phyloP scores from a whole-genome alignment of 352 stramenopile species.

The Pythium periplocum region DNA sequence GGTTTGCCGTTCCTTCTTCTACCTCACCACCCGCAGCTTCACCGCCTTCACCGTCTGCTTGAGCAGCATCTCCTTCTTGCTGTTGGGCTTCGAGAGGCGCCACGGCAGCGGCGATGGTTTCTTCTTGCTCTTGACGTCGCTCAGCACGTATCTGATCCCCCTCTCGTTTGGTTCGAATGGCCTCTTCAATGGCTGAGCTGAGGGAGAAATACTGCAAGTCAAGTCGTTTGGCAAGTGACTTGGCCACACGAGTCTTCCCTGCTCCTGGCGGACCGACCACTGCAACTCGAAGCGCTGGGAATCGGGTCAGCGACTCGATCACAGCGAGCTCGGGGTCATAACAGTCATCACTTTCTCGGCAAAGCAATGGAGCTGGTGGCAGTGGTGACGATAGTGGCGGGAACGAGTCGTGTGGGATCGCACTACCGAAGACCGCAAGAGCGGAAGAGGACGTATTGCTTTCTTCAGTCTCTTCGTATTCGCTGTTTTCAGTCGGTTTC shows the following conservation, averaged over 20 bases:
- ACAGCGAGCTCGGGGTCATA: conserved; percentile 44
- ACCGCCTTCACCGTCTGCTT: neutral
- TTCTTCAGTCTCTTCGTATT: too few species aligned
- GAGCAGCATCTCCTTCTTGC: conserved; percentile 3
- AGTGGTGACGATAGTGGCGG: neutral
- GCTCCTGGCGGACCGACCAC: conserved; percentile 52
- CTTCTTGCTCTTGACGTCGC: neutral
- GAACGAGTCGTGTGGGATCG: too few species aligned
- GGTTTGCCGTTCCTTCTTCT: conserved; percentile 6
- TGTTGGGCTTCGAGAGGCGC: too few species aligned
- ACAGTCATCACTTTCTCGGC: conserved; percentile 16
- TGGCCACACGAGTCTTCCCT: conserved; percentile 53
- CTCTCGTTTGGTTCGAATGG: conserved; percentile 22
- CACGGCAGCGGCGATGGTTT: neutral
- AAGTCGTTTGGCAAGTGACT: conserved; percentile 34
- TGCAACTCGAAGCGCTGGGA: conserved; percentile 37
- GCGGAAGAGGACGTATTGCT: too few species aligned
- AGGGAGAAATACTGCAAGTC: conserved; percentile 47
- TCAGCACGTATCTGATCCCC: conserved; percentile 1
- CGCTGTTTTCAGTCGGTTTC: neutral
- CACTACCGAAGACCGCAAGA: too few species aligned
- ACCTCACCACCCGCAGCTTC: conserved; percentile 9
- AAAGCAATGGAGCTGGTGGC: neutral
- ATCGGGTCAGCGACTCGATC: conserved; percentile 27
- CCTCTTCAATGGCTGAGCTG: conserved; percentile 31